Base-by-base conservation (phyloP, 2,329 filamentous ascomycete genomes). In the Fusarium tuaranense region DNA sequence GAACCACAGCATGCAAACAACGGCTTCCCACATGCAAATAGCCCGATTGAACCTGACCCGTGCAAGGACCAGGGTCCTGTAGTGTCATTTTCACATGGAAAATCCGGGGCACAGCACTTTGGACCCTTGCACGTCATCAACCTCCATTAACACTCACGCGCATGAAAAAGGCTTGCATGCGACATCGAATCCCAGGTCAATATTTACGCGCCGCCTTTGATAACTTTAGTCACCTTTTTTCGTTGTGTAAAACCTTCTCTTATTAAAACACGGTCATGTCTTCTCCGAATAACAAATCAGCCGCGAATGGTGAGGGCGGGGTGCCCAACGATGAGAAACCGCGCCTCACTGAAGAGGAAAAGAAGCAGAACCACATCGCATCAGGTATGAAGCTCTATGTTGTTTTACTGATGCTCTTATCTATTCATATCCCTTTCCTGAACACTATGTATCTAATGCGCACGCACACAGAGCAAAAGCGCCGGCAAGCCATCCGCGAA, bases 401-500 rank as follows among this genome's bases (percentile, higher is more conserved):
- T 27, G 57, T 22, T 51, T 60, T 22, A 13, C 12, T 34, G 36
- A 59, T 36, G 22, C 38, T 41, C 48, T 51, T n/a, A 25, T 63
- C 18, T 5, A 38, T 53, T n/a, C 30, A 38, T 65, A 3, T 18
- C n/a, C n/a, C 16, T 36, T 18, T 12, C 14, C 5, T 6, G 14
- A 22, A 18, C 6, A 16, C 6, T 8, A 7, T 25, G 16, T 30
- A 16, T 27, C 73, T 78, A 63, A 80, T 67, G 53, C 65, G 39
- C 27, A 20, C 51, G 20, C 14, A 44, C 20, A 51, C 67, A 86
- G 84, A 87, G 79, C 81, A 87, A 76, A 86, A 88, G 74, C 81
- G 86, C 41, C 81, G 86, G 34, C 81, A 86, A 69, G 93, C 93
- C 16, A 97, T 98, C 75, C 89, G 95, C 57, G 91, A 94, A 68